Percentiles rank a stretch among this genome's conserved stretches.
phyloP scores from a whole-genome alignment of 2,329 filamentous ascomycete species.

The Ophiostoma sp. region DNA sequence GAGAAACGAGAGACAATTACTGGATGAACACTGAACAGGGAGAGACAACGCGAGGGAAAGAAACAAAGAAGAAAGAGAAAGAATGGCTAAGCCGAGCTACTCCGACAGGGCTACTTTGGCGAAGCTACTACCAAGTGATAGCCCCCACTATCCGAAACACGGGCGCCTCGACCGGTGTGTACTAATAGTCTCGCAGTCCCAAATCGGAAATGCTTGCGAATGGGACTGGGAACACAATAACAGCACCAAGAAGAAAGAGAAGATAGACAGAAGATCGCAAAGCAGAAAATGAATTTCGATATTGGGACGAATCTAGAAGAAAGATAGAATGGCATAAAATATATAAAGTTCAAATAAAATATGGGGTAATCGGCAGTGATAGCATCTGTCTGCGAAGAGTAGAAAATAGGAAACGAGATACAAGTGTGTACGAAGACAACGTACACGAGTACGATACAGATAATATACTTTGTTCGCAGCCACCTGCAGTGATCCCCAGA shows the following conservation, averaged over 20 bases:
- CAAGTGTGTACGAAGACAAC: neutral
- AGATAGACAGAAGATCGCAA: neutral
- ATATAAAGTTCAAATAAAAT: neutral
- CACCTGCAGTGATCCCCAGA: neutral
- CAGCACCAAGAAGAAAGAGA: neutral
- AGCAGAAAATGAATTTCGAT: neutral
- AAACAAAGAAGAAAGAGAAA: neutral
- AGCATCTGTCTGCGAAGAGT: neutral
- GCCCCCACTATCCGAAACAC: neutral
- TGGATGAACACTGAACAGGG: neutral
- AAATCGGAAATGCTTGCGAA: neutral
- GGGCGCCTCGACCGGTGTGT: constrained; percentile 15
- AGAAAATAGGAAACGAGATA: neutral
- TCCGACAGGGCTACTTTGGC: neutral
- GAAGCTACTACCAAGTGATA: neutral
- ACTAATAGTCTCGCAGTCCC: neutral
- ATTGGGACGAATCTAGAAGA: neutral
- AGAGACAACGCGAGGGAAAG: neutral
- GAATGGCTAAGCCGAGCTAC: neutral
- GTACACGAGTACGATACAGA: neutral
- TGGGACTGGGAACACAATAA: neutral
- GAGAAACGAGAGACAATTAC: neutral
- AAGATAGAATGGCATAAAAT: neutral
- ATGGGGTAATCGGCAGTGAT: neutral
- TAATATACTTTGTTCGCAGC: neutral